These are phyloP conservation scores for Trichoderma polysporum DNA, from an alignment of 2,329 filamentous ascomycete genomes.

Conservation along the genomic window DNA sequence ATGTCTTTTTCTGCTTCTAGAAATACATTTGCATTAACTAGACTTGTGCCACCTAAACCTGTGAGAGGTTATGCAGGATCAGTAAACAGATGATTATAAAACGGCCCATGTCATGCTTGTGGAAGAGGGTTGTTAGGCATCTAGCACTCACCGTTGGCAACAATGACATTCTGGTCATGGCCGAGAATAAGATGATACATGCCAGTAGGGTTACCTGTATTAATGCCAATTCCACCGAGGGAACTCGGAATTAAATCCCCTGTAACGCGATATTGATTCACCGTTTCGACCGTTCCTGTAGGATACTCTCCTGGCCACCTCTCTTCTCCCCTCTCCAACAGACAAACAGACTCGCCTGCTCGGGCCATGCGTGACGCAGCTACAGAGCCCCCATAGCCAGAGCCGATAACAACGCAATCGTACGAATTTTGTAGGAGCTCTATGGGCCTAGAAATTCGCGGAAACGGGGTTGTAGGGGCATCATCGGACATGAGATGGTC, in stretches of 20 bases:
- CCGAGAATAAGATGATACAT: constrained; percentile 64
- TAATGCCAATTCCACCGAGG: constrained; percentile 36
- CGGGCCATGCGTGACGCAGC: constrained; percentile 65
- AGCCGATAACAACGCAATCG: constrained; percentile 67
- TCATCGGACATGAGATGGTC: background rate
- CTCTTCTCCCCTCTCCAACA: constrained; percentile 65
- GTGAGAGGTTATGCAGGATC: constrained; percentile 29
- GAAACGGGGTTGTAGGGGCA: constrained; percentile 38
- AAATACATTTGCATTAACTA: constrained; percentile 68
- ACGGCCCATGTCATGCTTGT: background rate
- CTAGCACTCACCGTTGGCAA: constrained; percentile 50
- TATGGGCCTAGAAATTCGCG: constrained; percentile 56
- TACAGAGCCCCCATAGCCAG: constrained; percentile 66
- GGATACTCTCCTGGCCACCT: constrained; percentile 68
- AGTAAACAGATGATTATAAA: background rate
- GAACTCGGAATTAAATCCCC: constrained; percentile 50
- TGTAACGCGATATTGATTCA: constrained; percentile 55
- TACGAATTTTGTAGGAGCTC: constrained; percentile 58
- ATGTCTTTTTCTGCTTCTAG: constrained; percentile 57
- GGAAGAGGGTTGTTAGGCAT: background rate
- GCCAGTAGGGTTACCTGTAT: constrained; percentile 55
- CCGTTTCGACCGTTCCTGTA: constrained; percentile 44
- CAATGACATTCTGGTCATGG: constrained; percentile 61
- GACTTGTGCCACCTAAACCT: constrained; percentile 62
- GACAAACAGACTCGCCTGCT: constrained; percentile 55